Percentiles rank a stretch among this genome's conserved stretches.
These are phyloP conservation scores for Aegilops sharonensis DNA, from an alignment of 176 grass and related monocot genomes.

Conservation along the genomic window DNA sequence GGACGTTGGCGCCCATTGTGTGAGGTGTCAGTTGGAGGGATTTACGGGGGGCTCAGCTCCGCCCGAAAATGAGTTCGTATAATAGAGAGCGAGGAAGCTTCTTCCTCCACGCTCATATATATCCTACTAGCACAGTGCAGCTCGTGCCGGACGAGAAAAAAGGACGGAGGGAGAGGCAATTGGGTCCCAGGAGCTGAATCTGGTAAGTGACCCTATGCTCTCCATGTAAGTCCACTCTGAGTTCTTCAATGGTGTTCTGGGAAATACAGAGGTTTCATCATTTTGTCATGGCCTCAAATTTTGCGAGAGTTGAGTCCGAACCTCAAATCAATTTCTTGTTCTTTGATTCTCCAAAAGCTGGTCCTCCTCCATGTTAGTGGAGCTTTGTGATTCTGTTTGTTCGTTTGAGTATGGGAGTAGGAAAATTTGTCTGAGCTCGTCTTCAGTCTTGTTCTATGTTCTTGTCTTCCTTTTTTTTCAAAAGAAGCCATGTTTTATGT, in stretches of 20 bases:
- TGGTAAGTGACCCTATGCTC: slow-evolving; percentile 26
- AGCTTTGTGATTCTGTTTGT: not conserved
- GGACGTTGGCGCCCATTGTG: slow-evolving; percentile 40
- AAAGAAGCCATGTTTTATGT: not conserved
- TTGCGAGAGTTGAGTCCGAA: not conserved
- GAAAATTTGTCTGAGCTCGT: not conserved
- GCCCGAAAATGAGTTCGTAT: slow-evolving; percentile 13
- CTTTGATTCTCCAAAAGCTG: not conserved
- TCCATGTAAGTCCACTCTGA: not conserved
- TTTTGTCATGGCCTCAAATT: not conserved
- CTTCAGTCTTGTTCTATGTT: not conserved
- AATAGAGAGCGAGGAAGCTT: slow-evolving; percentile 6
- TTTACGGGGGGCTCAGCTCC: slow-evolving; percentile 20
- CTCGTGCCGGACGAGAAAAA: not conserved
- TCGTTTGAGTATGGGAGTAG: not conserved
- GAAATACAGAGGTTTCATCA: not conserved
- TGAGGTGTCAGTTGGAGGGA: slow-evolving; percentile 53
- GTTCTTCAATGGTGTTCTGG: not conserved
- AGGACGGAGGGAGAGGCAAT: not conserved
- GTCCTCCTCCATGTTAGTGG: not conserved
- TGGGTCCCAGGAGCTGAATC: slow-evolving; percentile 7
- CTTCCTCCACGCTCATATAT: not conserved
- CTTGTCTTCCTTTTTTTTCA: not conserved
- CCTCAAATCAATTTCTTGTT: not conserved
- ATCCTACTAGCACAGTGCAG: not conserved